Conservation (phyloP, 2,329 filamentous ascomycete genomes). For the Beauveria medogensis region DNA sequence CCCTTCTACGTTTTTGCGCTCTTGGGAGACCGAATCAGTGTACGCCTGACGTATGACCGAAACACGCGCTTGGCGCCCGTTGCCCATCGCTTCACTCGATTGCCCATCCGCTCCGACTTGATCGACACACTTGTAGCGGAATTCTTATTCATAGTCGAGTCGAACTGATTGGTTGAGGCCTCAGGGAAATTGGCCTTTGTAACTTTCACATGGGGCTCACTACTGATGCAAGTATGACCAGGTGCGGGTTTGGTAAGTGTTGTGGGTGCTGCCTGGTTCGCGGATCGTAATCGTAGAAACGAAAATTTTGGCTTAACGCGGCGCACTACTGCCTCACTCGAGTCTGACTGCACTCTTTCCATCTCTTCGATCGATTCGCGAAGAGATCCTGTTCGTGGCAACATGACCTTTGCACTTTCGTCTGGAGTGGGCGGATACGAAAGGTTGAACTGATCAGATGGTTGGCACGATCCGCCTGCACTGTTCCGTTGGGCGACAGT, state of each 20-base stretch:
- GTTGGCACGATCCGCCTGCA: conserved; percentile 13
- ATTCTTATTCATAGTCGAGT: background rate
- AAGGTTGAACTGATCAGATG: conserved; percentile 29
- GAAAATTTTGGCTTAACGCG: conserved; percentile 9
- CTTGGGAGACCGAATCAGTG: conserved; percentile 23
- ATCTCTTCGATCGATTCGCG: background rate
- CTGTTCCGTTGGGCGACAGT: conserved; percentile 11
- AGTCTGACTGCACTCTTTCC: background rate
- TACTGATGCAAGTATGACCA: background rate
- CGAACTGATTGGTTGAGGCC: background rate
- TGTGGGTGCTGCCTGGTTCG: background rate
- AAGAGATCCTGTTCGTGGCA: conserved; percentile 10
- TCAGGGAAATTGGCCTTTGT: background rate
- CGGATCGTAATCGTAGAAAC: background rate
- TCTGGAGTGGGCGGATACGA: conserved; percentile 21
- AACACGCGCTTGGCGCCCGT: conserved; percentile 25
- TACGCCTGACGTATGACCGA: conserved; percentile 25
- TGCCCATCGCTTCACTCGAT: conserved; percentile 27
- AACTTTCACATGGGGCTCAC: background rate
- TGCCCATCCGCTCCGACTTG: conserved; percentile 17
- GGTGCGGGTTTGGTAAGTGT: conserved; percentile 1
- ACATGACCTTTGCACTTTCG: conserved; percentile 11
- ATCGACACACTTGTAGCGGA: conserved; percentile 7
- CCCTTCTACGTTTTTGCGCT: background rate
- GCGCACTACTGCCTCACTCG: background rate